Percentiles rank a stretch among this genome's conserved stretches.
Evolutionary conservation across 2,329 filamentous ascomycete species (phyloP).

Genomic region (Alternaria viburni): DNA sequence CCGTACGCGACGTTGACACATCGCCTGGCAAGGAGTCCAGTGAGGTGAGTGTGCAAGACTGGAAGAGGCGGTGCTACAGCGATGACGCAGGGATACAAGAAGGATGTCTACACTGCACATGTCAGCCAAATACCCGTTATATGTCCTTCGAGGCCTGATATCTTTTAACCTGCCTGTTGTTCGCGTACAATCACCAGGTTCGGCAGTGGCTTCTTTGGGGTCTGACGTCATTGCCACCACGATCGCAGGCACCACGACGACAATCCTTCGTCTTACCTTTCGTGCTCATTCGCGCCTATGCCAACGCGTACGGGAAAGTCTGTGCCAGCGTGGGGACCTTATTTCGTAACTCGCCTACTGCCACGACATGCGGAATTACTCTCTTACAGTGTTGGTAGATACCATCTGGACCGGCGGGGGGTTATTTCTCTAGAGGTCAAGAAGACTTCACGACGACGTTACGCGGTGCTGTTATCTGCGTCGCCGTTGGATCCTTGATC

Average conservation of each 20-base stretch:
- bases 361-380: conserved; percentile 7
- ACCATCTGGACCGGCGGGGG: background rate
- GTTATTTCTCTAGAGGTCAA: conserved; percentile 17
- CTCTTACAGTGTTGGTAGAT: background rate
- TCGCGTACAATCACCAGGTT: background rate
- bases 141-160: background rate
- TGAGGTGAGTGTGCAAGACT: background rate
- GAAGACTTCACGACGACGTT: conserved; percentile 12
- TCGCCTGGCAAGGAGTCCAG: background rate
- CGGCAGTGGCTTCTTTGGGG: background rate
- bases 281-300: background rate
- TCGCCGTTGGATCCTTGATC: conserved; percentile 6
- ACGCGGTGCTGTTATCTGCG: conserved; percentile 12
- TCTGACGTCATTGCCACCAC: background rate
- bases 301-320: background rate
- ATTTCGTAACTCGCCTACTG: background rate
- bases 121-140: background rate
- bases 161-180: background rate
- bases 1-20: background rate
- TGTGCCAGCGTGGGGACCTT: background rate
- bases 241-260: background rate
- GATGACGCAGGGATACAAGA: background rate
- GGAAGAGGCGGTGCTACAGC: background rate
- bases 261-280: background rate
- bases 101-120: background rate